Percentiles rank a stretch among this genome's conserved stretches.
Evolutionary conservation across 257 asterid species (phyloP).

Genomic region (Solanum okadae): DNA sequence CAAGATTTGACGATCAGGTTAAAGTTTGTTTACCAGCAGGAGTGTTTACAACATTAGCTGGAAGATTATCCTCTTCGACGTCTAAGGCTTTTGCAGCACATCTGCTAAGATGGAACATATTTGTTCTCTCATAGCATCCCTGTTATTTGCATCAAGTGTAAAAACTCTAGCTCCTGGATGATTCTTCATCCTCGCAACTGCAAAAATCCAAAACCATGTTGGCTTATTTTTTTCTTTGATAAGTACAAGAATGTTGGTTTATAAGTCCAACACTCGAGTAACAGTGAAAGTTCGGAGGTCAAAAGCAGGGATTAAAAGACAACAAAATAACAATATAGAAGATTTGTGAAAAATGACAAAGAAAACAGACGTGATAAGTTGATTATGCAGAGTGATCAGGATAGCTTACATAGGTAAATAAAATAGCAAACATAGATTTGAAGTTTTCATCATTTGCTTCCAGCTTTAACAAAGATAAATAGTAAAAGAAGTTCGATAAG

Average conservation of each 20-base stretch:
- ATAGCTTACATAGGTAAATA: neutral
- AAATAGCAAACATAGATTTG: neutral
- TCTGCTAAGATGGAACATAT: constrained; percentile 38
- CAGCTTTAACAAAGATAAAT: neutral
- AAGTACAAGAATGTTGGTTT: neutral
- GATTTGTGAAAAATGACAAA: neutral
- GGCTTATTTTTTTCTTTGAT: neutral
- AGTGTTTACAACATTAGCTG: neutral
- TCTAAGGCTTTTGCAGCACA: constrained; percentile 33
- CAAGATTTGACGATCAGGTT: neutral
- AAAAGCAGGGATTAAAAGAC: neutral
- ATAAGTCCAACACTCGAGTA: neutral
- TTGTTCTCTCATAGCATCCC: constrained; percentile 70
- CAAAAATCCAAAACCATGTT: neutral
- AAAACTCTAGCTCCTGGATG: constrained; percentile 54
- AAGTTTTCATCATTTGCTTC: neutral
- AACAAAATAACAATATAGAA: neutral
- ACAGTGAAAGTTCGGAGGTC: neutral
- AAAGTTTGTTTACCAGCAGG: neutral
- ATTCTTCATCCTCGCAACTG: constrained; percentile 79
- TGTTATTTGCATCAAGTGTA: constrained; percentile 34
- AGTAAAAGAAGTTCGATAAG: neutral
- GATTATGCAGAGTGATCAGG: neutral
- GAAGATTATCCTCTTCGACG: neutral
- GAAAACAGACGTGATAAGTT: neutral